Conservation (phyloP, 306 rosid species). For the Oemleria cerasiformis region DNA sequence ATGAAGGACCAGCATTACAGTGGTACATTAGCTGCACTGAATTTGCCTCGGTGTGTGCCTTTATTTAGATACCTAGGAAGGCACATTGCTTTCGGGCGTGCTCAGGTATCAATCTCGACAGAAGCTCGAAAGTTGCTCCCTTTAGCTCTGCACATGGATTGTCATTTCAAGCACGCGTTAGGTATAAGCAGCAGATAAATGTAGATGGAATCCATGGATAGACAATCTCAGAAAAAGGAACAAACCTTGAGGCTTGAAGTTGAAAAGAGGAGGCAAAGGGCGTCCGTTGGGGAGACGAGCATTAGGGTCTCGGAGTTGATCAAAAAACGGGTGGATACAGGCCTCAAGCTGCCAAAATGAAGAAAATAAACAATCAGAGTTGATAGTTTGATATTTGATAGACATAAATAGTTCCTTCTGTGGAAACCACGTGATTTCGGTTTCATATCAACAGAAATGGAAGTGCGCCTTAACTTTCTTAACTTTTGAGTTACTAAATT, state of each 20-base stretch:
- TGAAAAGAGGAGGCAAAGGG: slow-evolving; percentile 62
- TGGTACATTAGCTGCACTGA: neutral
- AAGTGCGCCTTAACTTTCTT: neutral
- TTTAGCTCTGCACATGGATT: slow-evolving; percentile 43
- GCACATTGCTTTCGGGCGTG: slow-evolving; percentile 64
- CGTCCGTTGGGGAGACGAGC: slow-evolving; percentile 62
- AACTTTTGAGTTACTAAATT: neutral
- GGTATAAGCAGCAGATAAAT: neutral
- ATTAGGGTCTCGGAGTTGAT: slow-evolving; percentile 63
- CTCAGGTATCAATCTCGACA: slow-evolving; percentile 56
- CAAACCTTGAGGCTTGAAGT: slow-evolving; percentile 65
- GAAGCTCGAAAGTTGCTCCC: slow-evolving; percentile 55
- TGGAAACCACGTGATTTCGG: neutral
- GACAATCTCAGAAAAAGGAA: neutral
- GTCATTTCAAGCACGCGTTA: neutral
- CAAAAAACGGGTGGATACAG: slow-evolving; percentile 54
- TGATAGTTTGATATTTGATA: neutral
- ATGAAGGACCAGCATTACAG: neutral
- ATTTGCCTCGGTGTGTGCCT: neutral
- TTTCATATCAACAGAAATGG: neutral
- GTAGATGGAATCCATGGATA: neutral
- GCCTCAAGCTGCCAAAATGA: slow-evolving; percentile 46
- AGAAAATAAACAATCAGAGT: neutral
- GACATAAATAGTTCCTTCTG: neutral
- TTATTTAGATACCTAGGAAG: slow-evolving; percentile 37